These are phyloP conservation scores for Penicillium cosmopolitanum DNA, from an alignment of 495 filamentous ascomycete species.

Conservation along the genomic window DNA sequence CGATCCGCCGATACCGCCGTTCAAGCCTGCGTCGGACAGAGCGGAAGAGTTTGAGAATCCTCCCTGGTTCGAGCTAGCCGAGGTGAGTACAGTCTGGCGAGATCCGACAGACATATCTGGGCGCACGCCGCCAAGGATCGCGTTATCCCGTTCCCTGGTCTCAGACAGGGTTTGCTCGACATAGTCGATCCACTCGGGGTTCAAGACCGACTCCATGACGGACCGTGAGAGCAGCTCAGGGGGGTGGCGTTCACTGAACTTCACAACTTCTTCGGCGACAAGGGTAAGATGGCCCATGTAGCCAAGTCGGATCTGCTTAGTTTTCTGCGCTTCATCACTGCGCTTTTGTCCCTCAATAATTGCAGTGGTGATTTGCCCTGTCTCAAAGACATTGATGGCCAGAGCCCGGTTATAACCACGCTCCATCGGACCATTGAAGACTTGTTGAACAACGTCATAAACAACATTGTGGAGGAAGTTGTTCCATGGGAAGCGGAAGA, in stretches of 20 bases:
- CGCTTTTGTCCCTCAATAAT: constrained; percentile 88
- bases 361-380: constrained; percentile 82
- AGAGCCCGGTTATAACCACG: constrained; percentile 89
- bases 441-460: constrained; percentile 98
- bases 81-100: constrained; percentile 67
- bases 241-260: constrained; percentile 93
- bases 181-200: constrained; percentile 89
- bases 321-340: constrained; percentile 80
- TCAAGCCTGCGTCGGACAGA: constrained; percentile 76
- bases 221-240: constrained; percentile 81
- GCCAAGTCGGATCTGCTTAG: constrained; percentile 86
- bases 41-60: constrained; percentile 66
- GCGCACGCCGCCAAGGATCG: constrained; percentile 93
- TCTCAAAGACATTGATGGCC: constrained; percentile 92
- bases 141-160: constrained; percentile 95
- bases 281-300: constrained; percentile 99
- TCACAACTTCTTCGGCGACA: constrained; percentile 97
- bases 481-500: constrained; percentile 99
- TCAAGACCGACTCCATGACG: constrained; percentile 87
- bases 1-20: constrained; percentile 53
- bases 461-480: constrained; percentile 99
- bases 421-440: constrained; percentile 98
- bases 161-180: constrained; percentile 93
- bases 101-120: constrained; percentile 79
- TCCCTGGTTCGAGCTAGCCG: constrained; percentile 61